A percentile compares a stretch with the other conserved stretches of the same genome.
Evolutionary conservation across 257 asterid species (phyloP).

Genomic region (Capsicum baccatum): DNA sequence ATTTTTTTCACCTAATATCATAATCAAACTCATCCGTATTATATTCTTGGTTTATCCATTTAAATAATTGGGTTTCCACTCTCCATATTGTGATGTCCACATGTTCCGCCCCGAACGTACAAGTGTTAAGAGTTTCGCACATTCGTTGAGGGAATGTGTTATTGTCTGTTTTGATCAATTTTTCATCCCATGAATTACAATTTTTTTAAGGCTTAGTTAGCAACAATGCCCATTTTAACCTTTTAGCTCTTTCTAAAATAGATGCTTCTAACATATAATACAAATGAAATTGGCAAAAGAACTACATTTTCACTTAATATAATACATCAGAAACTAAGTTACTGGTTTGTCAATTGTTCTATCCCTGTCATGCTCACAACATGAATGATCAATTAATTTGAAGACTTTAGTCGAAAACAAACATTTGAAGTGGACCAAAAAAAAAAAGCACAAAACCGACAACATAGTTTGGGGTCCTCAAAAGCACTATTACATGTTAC

Average conservation of each 20-base stretch:
- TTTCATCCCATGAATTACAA: not conserved
- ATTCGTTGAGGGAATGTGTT: not conserved
- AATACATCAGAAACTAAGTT: not conserved
- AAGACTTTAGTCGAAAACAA: not conserved
- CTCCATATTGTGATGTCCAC: not conserved
- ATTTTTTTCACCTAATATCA: too few relatives aligned
- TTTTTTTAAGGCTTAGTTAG: too few relatives aligned
- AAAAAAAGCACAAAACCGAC: not conserved
- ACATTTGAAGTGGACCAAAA: not conserved
- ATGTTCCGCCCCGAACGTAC: not conserved
- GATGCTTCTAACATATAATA: not conserved
- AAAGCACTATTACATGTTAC: not conserved
- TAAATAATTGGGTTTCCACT: not conserved
- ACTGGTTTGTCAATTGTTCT: not conserved
- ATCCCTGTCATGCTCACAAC: not conserved
- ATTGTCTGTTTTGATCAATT: not conserved
- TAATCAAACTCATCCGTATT: not conserved
- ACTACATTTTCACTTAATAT: not conserved
- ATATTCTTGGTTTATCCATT: not conserved
- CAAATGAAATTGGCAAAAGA: not conserved
- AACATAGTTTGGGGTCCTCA: not conserved
- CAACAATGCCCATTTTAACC: not conserved
- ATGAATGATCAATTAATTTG: not conserved
- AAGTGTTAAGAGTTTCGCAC: not conserved
- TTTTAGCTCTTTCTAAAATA: not conserved